A percentile compares a stretch with the other conserved stretches of the same genome.
These are phyloP conservation scores for Kodamaea kakaduensis DNA, from an alignment of 805 yeast species.

Conservation along the genomic window DNA sequence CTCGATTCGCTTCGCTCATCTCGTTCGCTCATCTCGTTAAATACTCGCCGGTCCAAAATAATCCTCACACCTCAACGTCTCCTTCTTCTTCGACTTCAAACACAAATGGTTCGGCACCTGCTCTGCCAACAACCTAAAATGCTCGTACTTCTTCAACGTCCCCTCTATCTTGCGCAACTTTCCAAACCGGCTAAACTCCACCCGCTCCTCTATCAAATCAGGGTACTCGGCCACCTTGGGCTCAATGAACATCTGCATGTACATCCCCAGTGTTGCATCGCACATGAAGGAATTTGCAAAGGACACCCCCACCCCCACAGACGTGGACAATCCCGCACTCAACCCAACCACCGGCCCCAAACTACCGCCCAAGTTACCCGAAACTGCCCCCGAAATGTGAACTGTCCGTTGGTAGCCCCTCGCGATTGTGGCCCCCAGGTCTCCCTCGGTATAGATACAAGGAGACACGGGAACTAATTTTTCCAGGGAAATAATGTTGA, in stretches of 20 bases:
- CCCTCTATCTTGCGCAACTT: background rate
- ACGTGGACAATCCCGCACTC: background rate
- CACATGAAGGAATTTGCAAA: slow-evolving; percentile 7
- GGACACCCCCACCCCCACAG: background rate
- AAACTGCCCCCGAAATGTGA: background rate
- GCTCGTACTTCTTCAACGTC: background rate
- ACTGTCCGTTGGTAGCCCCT: slow-evolving; percentile 2
- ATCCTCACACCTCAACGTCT: slow-evolving; percentile 6
- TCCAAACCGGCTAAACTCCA: slow-evolving; percentile 3
- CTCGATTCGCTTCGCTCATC: no score
- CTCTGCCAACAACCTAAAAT: slow-evolving; percentile 1
- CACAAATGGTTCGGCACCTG: slow-evolving; percentile 10
- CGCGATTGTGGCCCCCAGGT: slow-evolving; percentile 1
- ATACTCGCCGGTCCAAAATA: no score
- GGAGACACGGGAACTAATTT: slow-evolving; percentile 10
- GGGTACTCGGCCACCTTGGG: slow-evolving; percentile 10
- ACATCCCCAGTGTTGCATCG: slow-evolving; percentile 1
- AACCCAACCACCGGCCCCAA: background rate
- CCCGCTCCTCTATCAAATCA: slow-evolving; percentile 3
- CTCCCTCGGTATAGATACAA: slow-evolving; percentile 7
- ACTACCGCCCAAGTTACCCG: background rate
- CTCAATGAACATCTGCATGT: slow-evolving; percentile 11
- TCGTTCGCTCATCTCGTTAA: no score
- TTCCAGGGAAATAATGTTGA: background rate
- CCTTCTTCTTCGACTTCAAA: slow-evolving; percentile 2